Conservation (phyloP, 2,329 filamentous ascomycete genomes). For the Sarocladiaceae sp. region DNA sequence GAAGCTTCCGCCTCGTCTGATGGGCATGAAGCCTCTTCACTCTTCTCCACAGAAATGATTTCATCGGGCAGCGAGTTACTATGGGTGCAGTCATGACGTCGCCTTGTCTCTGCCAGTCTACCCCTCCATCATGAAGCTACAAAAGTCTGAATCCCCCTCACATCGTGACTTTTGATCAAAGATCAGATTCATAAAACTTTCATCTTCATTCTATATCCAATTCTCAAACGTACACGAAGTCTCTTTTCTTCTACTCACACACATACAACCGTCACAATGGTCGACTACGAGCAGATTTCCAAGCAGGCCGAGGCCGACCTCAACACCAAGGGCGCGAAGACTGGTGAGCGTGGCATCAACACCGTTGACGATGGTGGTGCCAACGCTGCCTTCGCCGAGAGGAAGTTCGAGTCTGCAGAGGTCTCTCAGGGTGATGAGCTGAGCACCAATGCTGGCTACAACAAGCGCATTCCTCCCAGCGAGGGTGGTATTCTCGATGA, state of each 20-base stretch:
- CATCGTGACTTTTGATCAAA: background rate
- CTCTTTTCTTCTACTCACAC: background rate
- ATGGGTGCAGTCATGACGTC: conserved; percentile 10
- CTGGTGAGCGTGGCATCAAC: conserved; percentile 23
- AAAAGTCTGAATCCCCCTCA: background rate
- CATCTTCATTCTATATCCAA: background rate
- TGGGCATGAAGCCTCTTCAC: background rate
- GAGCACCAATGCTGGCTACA: conserved; percentile 38
- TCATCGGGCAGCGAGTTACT: conserved; percentile 10
- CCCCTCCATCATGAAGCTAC: background rate
- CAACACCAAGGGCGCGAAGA: conserved; percentile 42
- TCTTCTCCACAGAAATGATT: conserved; percentile 8
- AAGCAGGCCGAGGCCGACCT: conserved; percentile 40
- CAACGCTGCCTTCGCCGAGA: conserved; percentile 32
- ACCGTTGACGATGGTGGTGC: conserved; percentile 31
- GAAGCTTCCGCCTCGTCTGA: background rate
- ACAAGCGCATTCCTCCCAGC: conserved; percentile 38
- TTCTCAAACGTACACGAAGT: background rate
- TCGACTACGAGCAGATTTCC: conserved; percentile 35
- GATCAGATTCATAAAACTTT: background rate
- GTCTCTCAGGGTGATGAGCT: conserved; percentile 34
- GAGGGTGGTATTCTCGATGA: conserved; percentile 39
- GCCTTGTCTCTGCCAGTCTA: background rate
- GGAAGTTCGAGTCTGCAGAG: conserved; percentile 31
- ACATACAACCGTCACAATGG: conserved; percentile 15